Base-by-base conservation (phyloP, 257 asterid species). In the Oldenlandia corymbosa region DNA sequence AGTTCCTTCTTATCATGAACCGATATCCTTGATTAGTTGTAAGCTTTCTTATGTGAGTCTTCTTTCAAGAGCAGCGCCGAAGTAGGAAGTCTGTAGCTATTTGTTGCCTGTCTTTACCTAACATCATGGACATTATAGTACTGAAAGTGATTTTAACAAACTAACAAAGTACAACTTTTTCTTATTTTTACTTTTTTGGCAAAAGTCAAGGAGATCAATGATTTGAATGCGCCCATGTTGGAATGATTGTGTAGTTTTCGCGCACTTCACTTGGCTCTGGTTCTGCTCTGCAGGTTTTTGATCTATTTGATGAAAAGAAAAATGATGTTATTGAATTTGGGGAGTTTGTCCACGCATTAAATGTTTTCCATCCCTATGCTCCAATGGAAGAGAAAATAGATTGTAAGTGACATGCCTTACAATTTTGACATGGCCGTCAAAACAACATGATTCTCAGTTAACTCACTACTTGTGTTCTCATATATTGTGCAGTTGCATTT, bases 281-380 rank as follows among this genome's bases (percentile, higher is more conserved):
- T 21, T 68, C 4, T 68, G 20, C 36, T 37, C 49, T 64, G 36
- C 88, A 89, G 96, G 87, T 89, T 66, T 88, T 88, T 81, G 85
- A 85, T 78, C 68, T 83, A 52, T 88, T 89, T 59, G 95, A 89
- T 72, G 93, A 84, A 73, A 89, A 86, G 77, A 68, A 68, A 81
- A 84, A 86, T 74, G 95, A 95, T 5, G 93, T 86, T 18, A 81
- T 89, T 70, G 95, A 89, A 43, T 89, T 86, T 71, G 95, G 85
- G 61, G 96, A 89, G 69, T 89, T 89, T 60, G 43, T 89, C 66
- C 93, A 86, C 34, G 78, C 93, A 32, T 85, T 86, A 54, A 79
- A 83, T 58, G 78, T 88, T 9, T 88, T 88, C 78, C 96, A 88
- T 81, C 96, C 95, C 62, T 34, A 17, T 68, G 80, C 88, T 50